Evolutionary conservation across 2,329 filamentous ascomycete genomes (phyloP).

Genomic region (Alternaria triticimaculans): DNA sequence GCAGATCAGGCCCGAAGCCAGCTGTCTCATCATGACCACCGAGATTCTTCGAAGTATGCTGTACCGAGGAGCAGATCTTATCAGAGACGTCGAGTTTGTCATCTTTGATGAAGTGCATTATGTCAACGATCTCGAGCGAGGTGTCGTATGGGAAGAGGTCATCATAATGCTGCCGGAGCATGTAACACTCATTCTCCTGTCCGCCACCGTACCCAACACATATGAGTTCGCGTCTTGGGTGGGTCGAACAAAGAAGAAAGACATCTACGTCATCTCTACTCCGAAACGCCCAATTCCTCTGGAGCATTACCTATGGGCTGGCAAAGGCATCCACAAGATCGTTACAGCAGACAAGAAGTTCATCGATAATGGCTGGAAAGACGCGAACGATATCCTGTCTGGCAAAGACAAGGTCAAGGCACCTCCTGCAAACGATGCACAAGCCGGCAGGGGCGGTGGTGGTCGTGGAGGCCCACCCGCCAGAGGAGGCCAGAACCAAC

Average conservation of each 20-base stretch:
- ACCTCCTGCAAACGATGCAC: slow-evolving; percentile 57
- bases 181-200: slow-evolving; percentile 92
- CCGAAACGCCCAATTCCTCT: slow-evolving; percentile 92
- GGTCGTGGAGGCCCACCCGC: slow-evolving; percentile 52
- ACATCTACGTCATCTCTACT: slow-evolving; percentile 98
- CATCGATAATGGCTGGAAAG: slow-evolving; percentile 91
- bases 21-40: slow-evolving; percentile 98
- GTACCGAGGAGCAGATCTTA: slow-evolving; percentile 92
- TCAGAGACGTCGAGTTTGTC: slow-evolving; percentile 96
- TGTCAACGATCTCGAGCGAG: slow-evolving; percentile 93
- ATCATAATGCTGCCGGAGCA: slow-evolving; percentile 99
- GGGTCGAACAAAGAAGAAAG: slow-evolving; percentile 95
- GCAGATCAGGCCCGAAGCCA: slow-evolving; percentile 96
- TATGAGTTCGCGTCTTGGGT: slow-evolving; percentile 99
- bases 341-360: slow-evolving; percentile 93
- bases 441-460: slow-evolving; percentile 60
- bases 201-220: slow-evolving; percentile 96
- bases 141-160: slow-evolving; percentile 99
- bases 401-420: slow-evolving; percentile 79
- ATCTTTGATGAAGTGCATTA: slow-evolving; percentile 99
- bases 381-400: slow-evolving; percentile 81
- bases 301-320: slow-evolving; percentile 96
- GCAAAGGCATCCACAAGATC: slow-evolving; percentile 91
- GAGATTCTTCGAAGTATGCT: slow-evolving; percentile 98
- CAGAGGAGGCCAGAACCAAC: slow-evolving; percentile 59